Conservation (phyloP, 2,329 filamentous ascomycete species). For the Eutypella sp. region DNA sequence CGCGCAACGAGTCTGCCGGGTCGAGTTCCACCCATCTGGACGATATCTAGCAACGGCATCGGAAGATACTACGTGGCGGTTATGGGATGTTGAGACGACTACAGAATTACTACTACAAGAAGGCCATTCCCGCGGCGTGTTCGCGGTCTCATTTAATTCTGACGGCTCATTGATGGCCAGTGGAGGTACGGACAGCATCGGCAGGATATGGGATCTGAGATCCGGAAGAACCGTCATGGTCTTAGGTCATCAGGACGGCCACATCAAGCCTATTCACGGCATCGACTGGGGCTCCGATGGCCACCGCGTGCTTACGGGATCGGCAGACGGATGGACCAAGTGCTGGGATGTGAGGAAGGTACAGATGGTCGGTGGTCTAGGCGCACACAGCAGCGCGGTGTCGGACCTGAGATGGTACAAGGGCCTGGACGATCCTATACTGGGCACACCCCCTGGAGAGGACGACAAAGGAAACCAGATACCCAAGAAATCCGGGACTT, state of each 20-base stretch:
- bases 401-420: constrained; percentile 94
- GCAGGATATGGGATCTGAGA: constrained; percentile 89
- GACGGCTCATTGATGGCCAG: constrained; percentile 89
- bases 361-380: constrained; percentile 74
- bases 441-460: constrained; percentile 53
- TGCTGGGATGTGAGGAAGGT: constrained; percentile 97
- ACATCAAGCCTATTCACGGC: constrained; percentile 87
- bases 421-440: constrained; percentile 69
- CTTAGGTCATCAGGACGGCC: constrained; percentile 72
- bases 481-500: constrained; percentile 85
- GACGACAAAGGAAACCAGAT: constrained; percentile 61
- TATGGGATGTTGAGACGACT: constrained; percentile 75
- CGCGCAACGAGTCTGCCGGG: constrained; percentile 78
- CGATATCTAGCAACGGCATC: constrained; percentile 87
- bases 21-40: constrained; percentile 92
- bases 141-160: constrained; percentile 80
- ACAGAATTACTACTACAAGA: constrained; percentile 85
- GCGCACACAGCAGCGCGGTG: constrained; percentile 85
- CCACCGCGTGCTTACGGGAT: constrained; percentile 86
- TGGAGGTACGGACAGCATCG: constrained; percentile 91
- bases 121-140: constrained; percentile 91
- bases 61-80: constrained; percentile 91
- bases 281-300: constrained; percentile 91
- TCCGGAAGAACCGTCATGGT: constrained; percentile 95
- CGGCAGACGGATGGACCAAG: constrained; percentile 92